Evolutionary conservation across 306 rosid species (phyloP), one percentile per base, ranked within the genome.

Genomic region (Glycine tomentella): DNA sequence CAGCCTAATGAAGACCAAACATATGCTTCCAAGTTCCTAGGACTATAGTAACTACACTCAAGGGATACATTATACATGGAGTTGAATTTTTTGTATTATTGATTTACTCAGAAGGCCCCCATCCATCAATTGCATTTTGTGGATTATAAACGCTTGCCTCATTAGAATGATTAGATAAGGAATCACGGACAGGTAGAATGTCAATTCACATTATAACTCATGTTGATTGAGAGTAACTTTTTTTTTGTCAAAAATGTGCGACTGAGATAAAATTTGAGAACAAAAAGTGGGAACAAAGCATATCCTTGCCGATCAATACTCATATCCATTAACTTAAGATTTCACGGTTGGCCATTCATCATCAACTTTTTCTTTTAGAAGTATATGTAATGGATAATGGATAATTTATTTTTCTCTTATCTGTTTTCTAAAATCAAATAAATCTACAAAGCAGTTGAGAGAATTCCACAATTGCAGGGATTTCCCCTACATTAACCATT

Each of bases 181-280:
- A 25, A 25, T 25, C 31, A 25, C 31, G 31, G 31, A 25, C 31
- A 25, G 64, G 69, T 67, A 50, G 36, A 73, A 62, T 78, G 80
- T 73, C 78, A 74, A 78, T 78, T 86, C 82, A 58, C 38, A 11
- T 59, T 25, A 64, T 8, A 59, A 15, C 10, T 42, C 20, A 70
- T 16, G 16, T 52, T 76, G 82, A 77, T 76, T 81, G 83, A 40
- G 11, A 20, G 64, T 55, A 78, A 46, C 80, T 20, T 3, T 2
- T 36, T 36, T n/a, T 48, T 57, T 14, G 44, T 33, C 50, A 46
- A 9, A 48, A 11, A 15, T 45, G 46, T 25, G 31, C 31, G 31
- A 25, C 31, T 25, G 1, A 1, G 31, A 25, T 25, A 25, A 25
- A 0, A 0, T 25, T 25, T 13, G 72, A 38, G 66, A 20, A 36